Evolutionary conservation across 2,329 filamentous ascomycete genomes (phyloP).

Genomic region (Neofusicoccum cordaticola): DNA sequence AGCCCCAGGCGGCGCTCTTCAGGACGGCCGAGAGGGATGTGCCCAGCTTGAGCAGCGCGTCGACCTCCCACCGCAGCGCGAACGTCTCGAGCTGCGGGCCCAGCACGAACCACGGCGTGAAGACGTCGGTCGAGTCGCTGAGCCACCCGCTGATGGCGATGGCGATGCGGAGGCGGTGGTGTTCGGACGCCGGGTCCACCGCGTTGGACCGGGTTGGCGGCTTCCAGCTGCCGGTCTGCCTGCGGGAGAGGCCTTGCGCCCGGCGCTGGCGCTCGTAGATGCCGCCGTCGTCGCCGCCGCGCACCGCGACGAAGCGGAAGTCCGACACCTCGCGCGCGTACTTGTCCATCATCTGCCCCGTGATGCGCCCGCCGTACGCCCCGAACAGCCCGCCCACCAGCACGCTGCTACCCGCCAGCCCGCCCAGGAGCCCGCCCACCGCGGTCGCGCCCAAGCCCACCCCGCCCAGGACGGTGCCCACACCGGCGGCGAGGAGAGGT

Average conservation of each 20-base stretch:
- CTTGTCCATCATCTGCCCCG: constrained; percentile 81
- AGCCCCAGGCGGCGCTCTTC: constrained; percentile 75
- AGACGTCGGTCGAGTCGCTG: constrained; percentile 67
- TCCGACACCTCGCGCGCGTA: constrained; percentile 84
- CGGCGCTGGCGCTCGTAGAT: constrained; percentile 42
- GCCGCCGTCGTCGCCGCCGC: constrained; percentile 40
- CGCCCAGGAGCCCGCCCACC: constrained; percentile 75
- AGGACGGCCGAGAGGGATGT: constrained; percentile 73
- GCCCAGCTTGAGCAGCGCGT: constrained; percentile 73
- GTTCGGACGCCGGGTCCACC: not conserved
- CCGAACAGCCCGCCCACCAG: constrained; percentile 85
- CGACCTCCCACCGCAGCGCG: constrained; percentile 77
- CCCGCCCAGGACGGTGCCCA: constrained; percentile 76
- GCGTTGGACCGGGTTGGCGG: constrained; percentile 21
- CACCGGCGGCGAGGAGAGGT: constrained; percentile 71
- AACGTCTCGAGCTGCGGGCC: constrained; percentile 75
- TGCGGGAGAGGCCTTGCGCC: constrained; percentile 22
- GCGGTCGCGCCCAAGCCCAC: constrained; percentile 70
- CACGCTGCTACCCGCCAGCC: constrained; percentile 74
- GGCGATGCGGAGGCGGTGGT: constrained; percentile 62
- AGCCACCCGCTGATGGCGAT: constrained; percentile 84
- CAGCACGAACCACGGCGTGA: constrained; percentile 74
- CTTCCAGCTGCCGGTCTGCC: constrained; percentile 31
- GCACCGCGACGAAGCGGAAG: constrained; percentile 78
- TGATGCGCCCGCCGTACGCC: constrained; percentile 82